phyloP scores from a whole-genome alignment of 805 yeast genomes.

The Nakazawaea holstii region DNA sequence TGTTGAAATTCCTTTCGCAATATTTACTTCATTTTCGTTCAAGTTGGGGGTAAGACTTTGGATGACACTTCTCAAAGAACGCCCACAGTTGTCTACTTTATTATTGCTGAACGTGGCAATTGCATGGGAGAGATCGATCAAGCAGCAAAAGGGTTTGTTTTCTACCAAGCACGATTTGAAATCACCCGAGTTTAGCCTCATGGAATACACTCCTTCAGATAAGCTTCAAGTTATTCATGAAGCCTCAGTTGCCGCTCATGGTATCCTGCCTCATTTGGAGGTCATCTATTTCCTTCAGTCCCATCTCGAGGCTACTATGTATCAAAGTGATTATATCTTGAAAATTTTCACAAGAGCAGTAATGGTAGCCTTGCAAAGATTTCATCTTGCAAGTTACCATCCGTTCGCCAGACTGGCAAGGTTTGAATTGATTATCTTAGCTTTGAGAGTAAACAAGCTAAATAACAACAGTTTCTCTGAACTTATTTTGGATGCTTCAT shows the following conservation, averaged over 20 bases:
- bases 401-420: constrained; percentile 75
- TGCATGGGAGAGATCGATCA: constrained; percentile 65
- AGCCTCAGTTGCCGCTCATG: constrained; percentile 41
- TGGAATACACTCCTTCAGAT: constrained; percentile 90
- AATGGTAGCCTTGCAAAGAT: constrained; percentile 46
- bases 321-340: constrained; percentile 64
- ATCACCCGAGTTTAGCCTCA: constrained; percentile 58
- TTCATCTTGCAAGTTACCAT: constrained; percentile 65
- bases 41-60: constrained; percentile 70
- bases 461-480: constrained; percentile 39
- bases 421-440: constrained; percentile 66
- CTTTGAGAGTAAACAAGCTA: constrained; percentile 44
- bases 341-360: constrained; percentile 62
- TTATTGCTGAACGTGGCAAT: constrained; percentile 64
- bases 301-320: constrained; percentile 72
- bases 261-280: constrained; percentile 62
- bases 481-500: constrained; percentile 56
- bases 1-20: constrained; percentile 65
- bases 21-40: constrained; percentile 55
- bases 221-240: constrained; percentile 48
- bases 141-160: constrained; percentile 58
- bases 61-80: constrained; percentile 71
- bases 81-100: constrained; percentile 50
- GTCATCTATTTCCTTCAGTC: constrained; percentile 67
- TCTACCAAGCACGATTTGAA: constrained; percentile 47